phyloP scores from a whole-genome alignment of 2,329 filamentous ascomycete genomes.

The Penicillium frequentans region DNA sequence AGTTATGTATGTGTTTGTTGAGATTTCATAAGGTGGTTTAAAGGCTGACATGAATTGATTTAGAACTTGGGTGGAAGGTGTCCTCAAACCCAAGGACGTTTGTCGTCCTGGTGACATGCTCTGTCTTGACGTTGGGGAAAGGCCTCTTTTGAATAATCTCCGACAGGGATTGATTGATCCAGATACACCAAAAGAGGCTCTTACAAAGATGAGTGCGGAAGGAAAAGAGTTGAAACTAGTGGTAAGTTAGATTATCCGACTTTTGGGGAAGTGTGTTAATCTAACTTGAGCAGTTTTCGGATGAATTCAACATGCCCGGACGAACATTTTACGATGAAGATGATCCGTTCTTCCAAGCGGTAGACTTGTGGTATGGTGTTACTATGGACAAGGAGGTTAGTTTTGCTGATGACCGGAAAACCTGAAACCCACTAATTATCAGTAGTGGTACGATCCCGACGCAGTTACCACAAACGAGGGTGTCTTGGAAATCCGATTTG shows the following conservation, averaged over 20 bases:
- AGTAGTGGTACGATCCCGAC: slow-evolving; percentile 69
- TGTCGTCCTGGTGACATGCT: slow-evolving; percentile 42
- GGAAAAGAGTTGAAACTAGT: slow-evolving; percentile 65
- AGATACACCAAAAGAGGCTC: slow-evolving; percentile 61
- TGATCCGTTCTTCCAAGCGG: slow-evolving; percentile 66
- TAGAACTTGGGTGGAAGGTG: slow-evolving; percentile 59
- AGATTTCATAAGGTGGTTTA: background rate
- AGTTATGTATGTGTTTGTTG: slow-evolving; percentile 56
- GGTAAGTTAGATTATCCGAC: slow-evolving; percentile 38
- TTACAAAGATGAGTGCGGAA: slow-evolving; percentile 56
- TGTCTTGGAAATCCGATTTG: slow-evolving; percentile 63
- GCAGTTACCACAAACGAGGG: slow-evolving; percentile 63
- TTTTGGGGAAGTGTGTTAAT: background rate
- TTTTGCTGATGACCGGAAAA: background rate
- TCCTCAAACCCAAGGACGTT: slow-evolving; percentile 31
- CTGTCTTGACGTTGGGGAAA: slow-evolving; percentile 53
- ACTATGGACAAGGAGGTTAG: slow-evolving; percentile 66
- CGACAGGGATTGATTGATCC: slow-evolving; percentile 65
- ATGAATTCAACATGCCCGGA: slow-evolving; percentile 68
- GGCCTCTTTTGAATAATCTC: slow-evolving; percentile 60
- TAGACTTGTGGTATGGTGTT: slow-evolving; percentile 72
- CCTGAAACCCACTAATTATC: slow-evolving; percentile 3
- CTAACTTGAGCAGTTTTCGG: slow-evolving; percentile 56
- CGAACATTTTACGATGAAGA: slow-evolving; percentile 71
- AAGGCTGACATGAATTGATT: background rate